Percentiles rank a stretch among this genome's conserved stretches.
Conservation (phyloP, 2,329 filamentous ascomycete species). For the Diaporthe aspalathi region DNA sequence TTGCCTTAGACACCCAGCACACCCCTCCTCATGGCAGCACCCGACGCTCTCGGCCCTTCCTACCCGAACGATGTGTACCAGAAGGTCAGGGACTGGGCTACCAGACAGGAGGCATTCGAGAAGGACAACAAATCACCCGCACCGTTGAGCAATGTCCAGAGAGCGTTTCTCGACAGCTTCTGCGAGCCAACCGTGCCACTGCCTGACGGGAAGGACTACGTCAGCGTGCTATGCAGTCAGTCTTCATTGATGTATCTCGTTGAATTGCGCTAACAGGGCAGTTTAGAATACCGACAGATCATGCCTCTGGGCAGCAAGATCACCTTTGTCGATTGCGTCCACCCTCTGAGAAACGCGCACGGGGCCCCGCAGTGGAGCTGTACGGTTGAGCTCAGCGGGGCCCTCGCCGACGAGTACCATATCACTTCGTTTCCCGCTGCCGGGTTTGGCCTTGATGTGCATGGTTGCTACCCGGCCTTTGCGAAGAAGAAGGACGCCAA, state of each 20-base stretch:
- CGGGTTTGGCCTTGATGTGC: slow-evolving; percentile 34
- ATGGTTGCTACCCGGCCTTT: slow-evolving; percentile 51
- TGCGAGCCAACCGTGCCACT: slow-evolving; percentile 42
- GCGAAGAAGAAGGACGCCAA: slow-evolving; percentile 65
- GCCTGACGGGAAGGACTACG: slow-evolving; percentile 51
- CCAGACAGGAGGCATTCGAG: slow-evolving; percentile 53
- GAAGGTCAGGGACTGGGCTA: slow-evolving; percentile 54
- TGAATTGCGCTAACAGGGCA: not conserved
- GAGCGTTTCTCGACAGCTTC: slow-evolving; percentile 53
- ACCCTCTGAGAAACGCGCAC: slow-evolving; percentile 21
- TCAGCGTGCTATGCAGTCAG: slow-evolving; percentile 53
- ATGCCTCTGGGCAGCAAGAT: slow-evolving; percentile 24
- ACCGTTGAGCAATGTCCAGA: slow-evolving; percentile 53
- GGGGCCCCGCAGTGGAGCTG: slow-evolving; percentile 43
- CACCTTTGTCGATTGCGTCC: slow-evolving; percentile 42
- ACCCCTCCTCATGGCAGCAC: slow-evolving; percentile 37
- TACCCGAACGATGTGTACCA: slow-evolving; percentile 44
- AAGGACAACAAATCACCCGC: slow-evolving; percentile 47
- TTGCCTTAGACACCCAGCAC: not conserved
- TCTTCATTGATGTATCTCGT: slow-evolving; percentile 10
- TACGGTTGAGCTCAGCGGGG: slow-evolving; percentile 45
- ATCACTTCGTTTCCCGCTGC: slow-evolving; percentile 27
- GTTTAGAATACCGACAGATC: slow-evolving; percentile 1
- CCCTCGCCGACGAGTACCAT: not conserved
- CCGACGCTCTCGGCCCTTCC: not conserved